These are phyloP conservation scores for Penicillium fimorum DNA, from an alignment of 495 filamentous ascomycete species.

Conservation along the genomic window DNA sequence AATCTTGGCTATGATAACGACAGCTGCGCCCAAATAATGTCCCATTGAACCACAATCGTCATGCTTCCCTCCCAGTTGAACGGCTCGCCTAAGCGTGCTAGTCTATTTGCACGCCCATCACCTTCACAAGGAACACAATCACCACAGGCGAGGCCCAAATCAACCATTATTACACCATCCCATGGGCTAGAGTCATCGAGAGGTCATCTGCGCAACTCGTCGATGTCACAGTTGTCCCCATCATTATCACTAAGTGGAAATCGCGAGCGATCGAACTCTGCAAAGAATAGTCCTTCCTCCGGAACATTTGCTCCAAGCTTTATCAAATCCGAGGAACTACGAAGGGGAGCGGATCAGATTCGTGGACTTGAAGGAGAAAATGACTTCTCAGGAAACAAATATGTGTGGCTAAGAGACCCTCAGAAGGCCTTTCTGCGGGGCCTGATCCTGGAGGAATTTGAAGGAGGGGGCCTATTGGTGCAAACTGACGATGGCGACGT, in stretches of 20 bases:
- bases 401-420: constrained; percentile 92
- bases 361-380: constrained; percentile 87
- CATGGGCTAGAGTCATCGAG: constrained; percentile 35
- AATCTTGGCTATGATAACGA: constrained; percentile 18
- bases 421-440: constrained; percentile 87
- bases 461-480: constrained; percentile 66
- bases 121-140: constrained; percentile 52
- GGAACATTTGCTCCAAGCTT: constrained; percentile 94
- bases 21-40: constrained; percentile 30
- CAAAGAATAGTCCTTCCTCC: constrained; percentile 51
- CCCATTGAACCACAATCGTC: constrained; percentile 28
- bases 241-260: constrained; percentile 24
- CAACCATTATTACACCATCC: constrained; percentile 63
- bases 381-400: constrained; percentile 98
- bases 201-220: constrained; percentile 55
- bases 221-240: constrained; percentile 49
- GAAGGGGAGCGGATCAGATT: constrained; percentile 63
- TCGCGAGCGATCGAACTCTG: constrained; percentile 60
- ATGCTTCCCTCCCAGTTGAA: constrained; percentile 50
- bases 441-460: constrained; percentile 81
- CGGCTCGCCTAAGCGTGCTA: constrained; percentile 63
- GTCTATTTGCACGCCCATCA: constrained; percentile 68
- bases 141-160: constrained; percentile 62
- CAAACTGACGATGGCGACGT: constrained; percentile 94
- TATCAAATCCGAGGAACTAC: constrained; percentile 79